phyloP scores from a whole-genome alignment of 2,329 filamentous ascomycete species.

The Herpotrichia juniperi region DNA sequence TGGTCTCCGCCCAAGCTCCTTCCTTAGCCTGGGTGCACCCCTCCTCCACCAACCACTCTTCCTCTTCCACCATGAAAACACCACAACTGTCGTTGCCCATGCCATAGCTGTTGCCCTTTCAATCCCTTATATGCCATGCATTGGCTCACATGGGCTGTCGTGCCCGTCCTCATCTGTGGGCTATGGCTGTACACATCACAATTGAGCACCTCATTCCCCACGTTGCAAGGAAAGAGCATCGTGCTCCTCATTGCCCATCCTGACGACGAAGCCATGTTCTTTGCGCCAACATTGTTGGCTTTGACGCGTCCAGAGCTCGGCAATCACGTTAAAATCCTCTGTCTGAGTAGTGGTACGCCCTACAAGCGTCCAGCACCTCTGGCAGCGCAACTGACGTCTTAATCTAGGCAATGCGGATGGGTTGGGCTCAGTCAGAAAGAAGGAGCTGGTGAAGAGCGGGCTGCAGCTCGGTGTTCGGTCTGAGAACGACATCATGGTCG shows the following conservation, averaged over 20 bases:
- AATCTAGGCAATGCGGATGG: slow-evolving; percentile 79
- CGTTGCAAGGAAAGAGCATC: slow-evolving; percentile 81
- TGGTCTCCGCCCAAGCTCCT: slow-evolving; percentile 19
- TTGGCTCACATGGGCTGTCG: slow-evolving; percentile 45
- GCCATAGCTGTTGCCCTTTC: not conserved
- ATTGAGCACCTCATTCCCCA: slow-evolving; percentile 62
- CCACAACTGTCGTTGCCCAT: not conserved
- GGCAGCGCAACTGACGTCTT: not conserved
- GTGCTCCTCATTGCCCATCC: slow-evolving; percentile 94
- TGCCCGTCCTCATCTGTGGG: slow-evolving; percentile 50
- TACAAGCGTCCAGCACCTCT: not conserved
- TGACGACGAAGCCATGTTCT: slow-evolving; percentile 99
- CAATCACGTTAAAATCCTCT: slow-evolving; percentile 94
- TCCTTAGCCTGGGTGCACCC: slow-evolving; percentile 6
- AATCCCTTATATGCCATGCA: slow-evolving; percentile 42
- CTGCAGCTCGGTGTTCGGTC: slow-evolving; percentile 74
- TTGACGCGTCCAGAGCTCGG: slow-evolving; percentile 78
- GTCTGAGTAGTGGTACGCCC: slow-evolving; percentile 76
- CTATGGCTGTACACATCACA: slow-evolving; percentile 57
- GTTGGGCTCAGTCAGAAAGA: slow-evolving; percentile 79
- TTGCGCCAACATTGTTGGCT: slow-evolving; percentile 85
- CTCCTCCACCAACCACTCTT: slow-evolving; percentile 2
- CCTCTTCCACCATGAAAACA: slow-evolving; percentile 3
- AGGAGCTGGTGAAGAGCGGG: slow-evolving; percentile 83
- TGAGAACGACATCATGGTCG: slow-evolving; percentile 81